These are phyloP conservation scores for Helenozyma baotianmanensis DNA, from an alignment of 805 yeast species.

Conservation along the genomic window DNA sequence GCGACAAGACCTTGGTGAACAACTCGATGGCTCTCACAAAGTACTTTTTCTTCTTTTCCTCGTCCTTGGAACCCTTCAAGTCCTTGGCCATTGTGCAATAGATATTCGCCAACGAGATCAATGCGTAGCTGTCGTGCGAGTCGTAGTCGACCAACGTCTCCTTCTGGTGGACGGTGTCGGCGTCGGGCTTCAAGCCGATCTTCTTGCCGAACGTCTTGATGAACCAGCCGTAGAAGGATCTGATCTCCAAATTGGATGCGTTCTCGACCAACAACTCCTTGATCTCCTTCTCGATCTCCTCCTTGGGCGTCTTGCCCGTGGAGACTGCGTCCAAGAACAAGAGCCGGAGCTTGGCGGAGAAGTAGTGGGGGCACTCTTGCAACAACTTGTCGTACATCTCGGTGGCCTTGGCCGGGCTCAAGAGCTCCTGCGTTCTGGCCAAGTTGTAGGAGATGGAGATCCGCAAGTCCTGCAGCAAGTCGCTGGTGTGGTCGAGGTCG, in stretches of 20 bases:
- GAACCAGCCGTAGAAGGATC: conserved; percentile 93
- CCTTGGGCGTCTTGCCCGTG: conserved; percentile 29
- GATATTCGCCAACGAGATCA: conserved; percentile 84
- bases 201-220: conserved; percentile 56
- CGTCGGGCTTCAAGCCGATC: conserved; percentile 43
- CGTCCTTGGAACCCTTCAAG: conserved; percentile 49
- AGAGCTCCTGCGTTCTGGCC: conserved; percentile 68
- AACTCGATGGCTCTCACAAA: conserved; percentile 89
- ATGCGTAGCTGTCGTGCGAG: conserved; percentile 85
- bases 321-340: conserved; percentile 57
- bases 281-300: conserved; percentile 50
- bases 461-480: conserved; percentile 25
- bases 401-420: conserved; percentile 31
- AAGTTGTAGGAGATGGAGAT: conserved; percentile 52
- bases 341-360: conserved; percentile 70
- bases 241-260: conserved; percentile 67
- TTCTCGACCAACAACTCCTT: conserved; percentile 48
- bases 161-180: conserved; percentile 77
- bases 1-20: conserved; percentile 78
- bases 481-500: conserved; percentile 35
- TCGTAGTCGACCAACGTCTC: conserved; percentile 77
- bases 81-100: conserved; percentile 83
- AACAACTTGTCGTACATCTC: conserved; percentile 54
- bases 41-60: conserved; percentile 58
- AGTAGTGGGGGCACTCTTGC: conserved; percentile 59